Evolutionary conservation across 208 protist genomes (phyloP), one percentile per base, ranked within the genome.

Genomic region (Acanthamoeba quina): DNA sequence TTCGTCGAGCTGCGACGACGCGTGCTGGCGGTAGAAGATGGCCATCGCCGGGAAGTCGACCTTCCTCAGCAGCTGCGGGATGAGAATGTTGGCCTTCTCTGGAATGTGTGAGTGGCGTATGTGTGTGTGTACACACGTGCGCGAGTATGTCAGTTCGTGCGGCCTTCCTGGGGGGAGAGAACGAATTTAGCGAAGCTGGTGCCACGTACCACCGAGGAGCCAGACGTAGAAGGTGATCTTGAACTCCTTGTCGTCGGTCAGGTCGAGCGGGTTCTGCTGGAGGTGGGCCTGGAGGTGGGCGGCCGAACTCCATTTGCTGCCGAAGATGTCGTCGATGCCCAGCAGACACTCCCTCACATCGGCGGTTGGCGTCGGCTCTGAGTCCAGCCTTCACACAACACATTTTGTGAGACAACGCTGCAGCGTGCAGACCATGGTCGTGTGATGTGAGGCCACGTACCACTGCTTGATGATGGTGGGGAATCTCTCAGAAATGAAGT

Each of bases 161-260:
- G 6, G 6, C 6, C 44, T 47, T 47, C 44, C 7, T 26, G 24
- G 56, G 10, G 60, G 60, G 60, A 68, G 26, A 24, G 24, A 1
- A 68, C 19, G 60, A 68, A 68, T n/a, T n/a, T 29, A 9, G 19
- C 21, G 7, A 10, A 64, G 58, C 37, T 21, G 58, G 26, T 3
- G 62, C 7, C 9, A 26, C 74, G 47, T 52, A 83, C 74, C 74
- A 19, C 74, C 37, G 44, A 91, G 49, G 34, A 91, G 34, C 85
- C 85, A 91, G 17, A 91, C 56, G 60, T 91, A 91, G 56, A 91
- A 91, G 34, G 85, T 91, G 62, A 91, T 91, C 49, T 72, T 91
- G 60, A 72, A 91, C 37, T 91, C 85, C 41, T 74, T 64, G 62
- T 91, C 85, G 41, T 91, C 85, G 13, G 52, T 91, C 34, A 91